These are phyloP conservation scores for Hymenoscyphus albidus DNA, from an alignment of 2,329 filamentous ascomycete genomes.

Conservation along the genomic window DNA sequence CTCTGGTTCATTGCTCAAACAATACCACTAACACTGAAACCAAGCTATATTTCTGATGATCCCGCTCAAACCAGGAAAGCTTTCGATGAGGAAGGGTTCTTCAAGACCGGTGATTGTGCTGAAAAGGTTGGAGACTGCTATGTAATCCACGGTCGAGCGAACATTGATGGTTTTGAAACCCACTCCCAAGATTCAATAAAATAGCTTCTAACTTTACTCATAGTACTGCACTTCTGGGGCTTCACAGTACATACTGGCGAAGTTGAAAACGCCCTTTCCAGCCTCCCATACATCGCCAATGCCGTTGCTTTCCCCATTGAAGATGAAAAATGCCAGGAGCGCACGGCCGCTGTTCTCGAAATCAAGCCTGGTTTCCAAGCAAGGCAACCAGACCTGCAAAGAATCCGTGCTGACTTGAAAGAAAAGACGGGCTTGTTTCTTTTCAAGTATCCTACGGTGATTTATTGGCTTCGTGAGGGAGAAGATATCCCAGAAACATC, in stretches of 20 bases:
- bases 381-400: constrained; percentile 13
- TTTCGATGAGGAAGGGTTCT: constrained; percentile 25
- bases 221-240: constrained; percentile 26
- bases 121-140: constrained; percentile 21
- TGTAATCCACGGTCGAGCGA: constrained; percentile 21
- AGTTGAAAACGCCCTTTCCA: constrained; percentile 21
- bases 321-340: constrained; percentile 20
- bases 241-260: constrained; percentile 24
- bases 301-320: constrained; percentile 19
- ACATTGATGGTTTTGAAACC: constrained; percentile 20
- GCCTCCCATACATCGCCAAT: constrained; percentile 19
- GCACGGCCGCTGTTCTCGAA: constrained; percentile 21
- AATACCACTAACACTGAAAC: constrained; percentile 8
- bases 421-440: constrained; percentile 18
- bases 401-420: constrained; percentile 19
- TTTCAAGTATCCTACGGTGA: constrained; percentile 23
- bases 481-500: constrained; percentile 20
- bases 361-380: constrained; percentile 14
- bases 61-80: constrained; percentile 20
- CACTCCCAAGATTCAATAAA: constrained; percentile 2
- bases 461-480: constrained; percentile 22
- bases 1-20: background rate
- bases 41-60: constrained; percentile 23
- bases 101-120: constrained; percentile 28
- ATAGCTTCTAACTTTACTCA: constrained; percentile 12